A percentile compares a stretch with the other conserved stretches of the same genome.
These are phyloP conservation scores for Magnolia sinica DNA, from an alignment of 164 flowering plant genomes.

Conservation along the genomic window DNA sequence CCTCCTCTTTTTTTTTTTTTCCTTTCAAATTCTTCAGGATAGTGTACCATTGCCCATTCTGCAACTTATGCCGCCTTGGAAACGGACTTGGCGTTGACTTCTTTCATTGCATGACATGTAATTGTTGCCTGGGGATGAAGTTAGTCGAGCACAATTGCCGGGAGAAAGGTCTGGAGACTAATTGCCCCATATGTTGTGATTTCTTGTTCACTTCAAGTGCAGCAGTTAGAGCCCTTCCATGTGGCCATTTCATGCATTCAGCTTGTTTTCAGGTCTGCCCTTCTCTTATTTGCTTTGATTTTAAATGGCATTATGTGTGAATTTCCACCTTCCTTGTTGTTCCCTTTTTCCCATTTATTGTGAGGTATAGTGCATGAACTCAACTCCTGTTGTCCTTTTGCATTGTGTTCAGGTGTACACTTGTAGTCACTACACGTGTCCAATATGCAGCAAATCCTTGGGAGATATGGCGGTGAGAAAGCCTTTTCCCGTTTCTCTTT, in stretches of 20 bases:
- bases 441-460: conserved; percentile 89
- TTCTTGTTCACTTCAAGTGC: conserved; percentile 85
- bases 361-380: not conserved
- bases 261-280: conserved; percentile 80
- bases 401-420: conserved; percentile 64
- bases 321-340: not conserved
- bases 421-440: conserved; percentile 83
- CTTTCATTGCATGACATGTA: conserved; percentile 98
- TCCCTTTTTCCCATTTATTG: not conserved
- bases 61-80: conserved; percentile 96
- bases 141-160: conserved; percentile 74
- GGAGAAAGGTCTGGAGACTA: conserved; percentile 86
- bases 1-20: not conserved
- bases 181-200: conserved; percentile 95
- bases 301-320: not conserved
- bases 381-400: conserved; percentile 6
- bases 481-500: not conserved
- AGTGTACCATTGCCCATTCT: conserved; percentile 93
- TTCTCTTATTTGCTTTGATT: conserved; percentile 2
- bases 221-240: conserved; percentile 76
- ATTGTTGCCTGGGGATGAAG: conserved; percentile 74
- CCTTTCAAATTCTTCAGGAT: conserved; percentile 34
- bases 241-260: conserved; percentile 97
- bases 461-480: conserved; percentile 87
- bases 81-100: conserved; percentile 82